Evolutionary conservation across 2,329 filamentous ascomycete genomes (phyloP).

Genomic region (Colletotrichum salicis): DNA sequence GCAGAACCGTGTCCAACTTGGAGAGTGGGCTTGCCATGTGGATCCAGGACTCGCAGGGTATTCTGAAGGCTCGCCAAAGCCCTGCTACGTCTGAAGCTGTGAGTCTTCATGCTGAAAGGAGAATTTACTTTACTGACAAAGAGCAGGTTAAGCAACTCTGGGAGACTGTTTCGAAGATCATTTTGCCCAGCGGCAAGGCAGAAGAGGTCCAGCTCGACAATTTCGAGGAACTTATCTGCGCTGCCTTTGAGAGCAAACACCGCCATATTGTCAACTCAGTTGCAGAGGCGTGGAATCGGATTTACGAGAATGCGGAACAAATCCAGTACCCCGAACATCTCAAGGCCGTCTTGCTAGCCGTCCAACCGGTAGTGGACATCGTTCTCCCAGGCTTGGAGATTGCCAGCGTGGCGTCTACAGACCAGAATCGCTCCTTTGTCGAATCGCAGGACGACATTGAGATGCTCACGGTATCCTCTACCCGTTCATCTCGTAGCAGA

Average conservation of each 20-base stretch:
- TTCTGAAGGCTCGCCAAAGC: conserved; percentile 54
- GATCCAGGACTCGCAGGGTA: conserved; percentile 67
- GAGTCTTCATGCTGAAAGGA: conserved; percentile 44
- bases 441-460: conserved; percentile 60
- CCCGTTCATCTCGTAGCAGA: conserved; percentile 37
- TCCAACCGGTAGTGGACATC: conserved; percentile 65
- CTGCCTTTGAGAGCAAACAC: conserved; percentile 69
- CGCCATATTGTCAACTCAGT: conserved; percentile 62
- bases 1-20: conserved; percentile 66
- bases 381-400: conserved; percentile 56
- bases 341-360: conserved; percentile 68
- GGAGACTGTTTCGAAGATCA: conserved; percentile 57
- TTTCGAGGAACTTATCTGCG: conserved; percentile 65
- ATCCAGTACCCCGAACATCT: conserved; percentile 74
- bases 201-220: conserved; percentile 58
- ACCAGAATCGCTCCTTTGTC: conserved; percentile 54
- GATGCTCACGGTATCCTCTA: conserved; percentile 37
- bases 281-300: conserved; percentile 72
- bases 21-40: conserved; percentile 72
- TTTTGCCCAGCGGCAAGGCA: conserved; percentile 48
- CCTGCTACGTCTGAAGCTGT: conserved; percentile 56
- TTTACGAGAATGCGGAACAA: conserved; percentile 69
- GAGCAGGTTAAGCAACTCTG: conserved; percentile 60
- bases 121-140: conserved; percentile 40
- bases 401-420: conserved; percentile 50